Base-by-base conservation (phyloP, 495 filamentous ascomycete species). In the Lasiosphaeria hispida region DNA sequence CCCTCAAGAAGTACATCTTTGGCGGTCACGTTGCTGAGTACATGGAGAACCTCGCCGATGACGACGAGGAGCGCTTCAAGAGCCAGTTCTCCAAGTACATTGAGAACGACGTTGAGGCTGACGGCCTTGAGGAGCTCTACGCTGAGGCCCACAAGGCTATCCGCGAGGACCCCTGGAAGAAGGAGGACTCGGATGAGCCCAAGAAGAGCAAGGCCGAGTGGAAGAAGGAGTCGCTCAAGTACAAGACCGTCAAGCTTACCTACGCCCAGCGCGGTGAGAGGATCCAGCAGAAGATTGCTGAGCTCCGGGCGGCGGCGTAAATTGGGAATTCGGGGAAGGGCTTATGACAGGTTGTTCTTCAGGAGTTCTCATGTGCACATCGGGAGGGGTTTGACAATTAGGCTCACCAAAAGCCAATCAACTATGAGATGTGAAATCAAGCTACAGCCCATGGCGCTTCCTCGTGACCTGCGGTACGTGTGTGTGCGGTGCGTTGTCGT, bases 11-110 rank as follows among this genome's bases (percentile, higher is more conserved):
- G 83, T 97, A 99, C 87, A 99, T 99, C 85, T 89, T 91, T 73
- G 95, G 85, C 73, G 92, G 94, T 50, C 94, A 99, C 85, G 88
- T 99, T 63, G 90, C 92, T 60, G 94, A 99, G 85, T 99, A 97
- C 84, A 99, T 99, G 94, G 94, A 99, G 88, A 93, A 86, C 42
- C 89, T 99, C 64, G 95, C 95, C 74, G 94, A 99, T 74, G 94
- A 99, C 75, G 94, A 99, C 75, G 94, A 99, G 88, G 94, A 99
- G 84, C 92, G 94, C 75, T 99, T 90, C 87, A 93, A 92, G 84
- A 85, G 84, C 67, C 94, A 97, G 83, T 98, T 99, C 88, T 77
- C 85, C 75, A 85, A 92, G 77, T 99, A 99, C 84, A 87, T 96
- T 63, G 94, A 97, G 72, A 88, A 96, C 69, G 95, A 93, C 63